These are phyloP conservation scores for Stagonosporopsis vannaccii DNA, from an alignment of 2,329 filamentous ascomycete species.

Conservation along the genomic window DNA sequence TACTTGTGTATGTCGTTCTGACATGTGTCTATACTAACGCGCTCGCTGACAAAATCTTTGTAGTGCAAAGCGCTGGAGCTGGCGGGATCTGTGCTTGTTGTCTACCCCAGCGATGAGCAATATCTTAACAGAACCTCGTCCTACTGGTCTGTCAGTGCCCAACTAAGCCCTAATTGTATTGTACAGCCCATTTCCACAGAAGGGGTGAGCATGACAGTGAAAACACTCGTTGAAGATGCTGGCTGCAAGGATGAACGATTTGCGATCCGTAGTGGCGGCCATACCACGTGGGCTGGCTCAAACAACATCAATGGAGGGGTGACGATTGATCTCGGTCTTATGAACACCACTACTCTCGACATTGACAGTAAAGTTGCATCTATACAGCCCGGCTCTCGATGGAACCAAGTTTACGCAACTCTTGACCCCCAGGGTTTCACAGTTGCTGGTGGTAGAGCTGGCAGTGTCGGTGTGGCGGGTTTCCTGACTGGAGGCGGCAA, in stretches of 20 bases:
- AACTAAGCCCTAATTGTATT: conserved; percentile 40
- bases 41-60: neutral
- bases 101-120: conserved; percentile 14
- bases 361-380: conserved; percentile 23
- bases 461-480: conserved; percentile 37
- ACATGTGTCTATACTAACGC: neutral
- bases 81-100: conserved; percentile 23
- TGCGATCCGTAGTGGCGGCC: conserved; percentile 42
- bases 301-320: conserved; percentile 41
- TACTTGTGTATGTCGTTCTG: neutral
- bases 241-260: conserved; percentile 21
- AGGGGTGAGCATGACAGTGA: conserved; percentile 32
- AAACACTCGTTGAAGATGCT: conserved; percentile 14
- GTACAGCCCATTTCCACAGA: conserved; percentile 37
- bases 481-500: conserved; percentile 41
- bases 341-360: conserved; percentile 28
- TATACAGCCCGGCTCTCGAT: conserved; percentile 39
- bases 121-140: conserved; percentile 28
- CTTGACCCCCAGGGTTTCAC: conserved; percentile 25
- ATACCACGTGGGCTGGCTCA: conserved; percentile 34
- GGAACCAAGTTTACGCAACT: conserved; percentile 45
- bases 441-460: conserved; percentile 35
- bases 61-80: conserved; percentile 29
- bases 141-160: conserved; percentile 38
- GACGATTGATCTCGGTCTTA: conserved; percentile 37